These are phyloP conservation scores for Kodamaea fukazawae DNA, from an alignment of 805 yeast genomes.

Conservation along the genomic window DNA sequence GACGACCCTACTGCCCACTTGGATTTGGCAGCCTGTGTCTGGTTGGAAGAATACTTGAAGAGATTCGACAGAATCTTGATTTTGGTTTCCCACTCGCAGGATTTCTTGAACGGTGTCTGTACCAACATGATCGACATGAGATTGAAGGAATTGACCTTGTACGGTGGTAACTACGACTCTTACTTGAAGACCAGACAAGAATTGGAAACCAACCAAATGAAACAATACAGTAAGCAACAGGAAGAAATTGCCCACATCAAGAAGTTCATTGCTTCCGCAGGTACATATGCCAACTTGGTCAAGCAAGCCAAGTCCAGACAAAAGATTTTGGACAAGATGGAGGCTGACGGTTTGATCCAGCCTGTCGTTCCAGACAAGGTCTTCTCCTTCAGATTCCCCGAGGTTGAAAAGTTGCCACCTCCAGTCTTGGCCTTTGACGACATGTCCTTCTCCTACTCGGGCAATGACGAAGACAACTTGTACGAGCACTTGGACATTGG, in stretches of 20 bases:
- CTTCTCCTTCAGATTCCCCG: constrained; percentile 90
- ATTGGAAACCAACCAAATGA: constrained; percentile 95
- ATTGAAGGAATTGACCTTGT: constrained; percentile 64
- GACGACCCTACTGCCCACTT: constrained; percentile 99
- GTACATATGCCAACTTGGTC: constrained; percentile 98
- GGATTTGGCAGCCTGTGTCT: constrained; percentile 98
- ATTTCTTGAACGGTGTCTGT: constrained; percentile 99
- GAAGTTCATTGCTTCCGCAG: constrained; percentile 98
- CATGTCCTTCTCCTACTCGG: constrained; percentile 89
- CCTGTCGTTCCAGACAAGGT: constrained; percentile 92
- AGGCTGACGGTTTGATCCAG: constrained; percentile 95
- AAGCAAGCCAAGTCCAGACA: constrained; percentile 99
- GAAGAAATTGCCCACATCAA: constrained; percentile 98
- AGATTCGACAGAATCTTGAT: constrained; percentile 91
- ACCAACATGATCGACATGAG: constrained; percentile 98
- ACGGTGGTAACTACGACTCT: constrained; percentile 98
- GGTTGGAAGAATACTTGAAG: constrained; percentile 98
- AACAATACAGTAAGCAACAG: constrained; percentile 95
- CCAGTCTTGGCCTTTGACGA: constrained; percentile 97
- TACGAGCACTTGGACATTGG: constrained; percentile 93
- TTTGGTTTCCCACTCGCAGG: constrained; percentile 96
- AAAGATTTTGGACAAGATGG: constrained; percentile 99
- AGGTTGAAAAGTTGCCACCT: constrained; percentile 95
- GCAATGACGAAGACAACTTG: constrained; percentile 76
- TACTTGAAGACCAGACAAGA: constrained; percentile 93